phyloP scores from a whole-genome alignment of 139 green algal species.

The Picochlorum sp. region DNA sequence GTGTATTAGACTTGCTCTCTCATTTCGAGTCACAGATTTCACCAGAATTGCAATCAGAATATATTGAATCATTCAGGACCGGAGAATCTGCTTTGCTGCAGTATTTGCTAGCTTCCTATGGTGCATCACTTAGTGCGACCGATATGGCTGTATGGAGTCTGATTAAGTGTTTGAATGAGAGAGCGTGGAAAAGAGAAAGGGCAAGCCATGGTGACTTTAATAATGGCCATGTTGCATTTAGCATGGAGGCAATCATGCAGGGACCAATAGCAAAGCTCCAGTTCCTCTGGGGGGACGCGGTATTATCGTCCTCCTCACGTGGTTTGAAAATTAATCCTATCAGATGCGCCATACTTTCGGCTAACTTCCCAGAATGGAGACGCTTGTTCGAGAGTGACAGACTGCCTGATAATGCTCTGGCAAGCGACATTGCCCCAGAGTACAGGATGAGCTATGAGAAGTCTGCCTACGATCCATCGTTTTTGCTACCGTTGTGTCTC shows the following conservation, averaged over 20 bases:
- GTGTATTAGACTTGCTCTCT: no score
- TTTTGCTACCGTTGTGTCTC: conserved; percentile 39
- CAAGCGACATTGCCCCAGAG: background rate
- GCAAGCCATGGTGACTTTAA: no score
- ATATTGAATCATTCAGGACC: background rate
- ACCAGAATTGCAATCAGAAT: background rate
- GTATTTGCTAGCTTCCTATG: conserved; percentile 46
- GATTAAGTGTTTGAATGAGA: conserved; percentile 39
- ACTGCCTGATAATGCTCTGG: background rate
- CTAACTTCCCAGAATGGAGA: conserved; percentile 41
- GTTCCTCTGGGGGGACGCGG: background rate
- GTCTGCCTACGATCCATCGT: conserved; percentile 45
- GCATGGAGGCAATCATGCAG: no score
- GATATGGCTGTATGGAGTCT: conserved; percentile 46
- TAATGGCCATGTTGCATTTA: no score
- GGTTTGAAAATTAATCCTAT: conserved; percentile 16
- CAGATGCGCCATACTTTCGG: conserved; percentile 26
- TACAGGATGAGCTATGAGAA: conserved; percentile 1
- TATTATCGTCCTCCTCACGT: background rate
- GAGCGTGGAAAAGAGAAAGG: conserved; percentile 5
- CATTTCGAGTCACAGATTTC: background rate
- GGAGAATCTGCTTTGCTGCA: conserved; percentile 32
- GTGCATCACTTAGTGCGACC: conserved; percentile 26
- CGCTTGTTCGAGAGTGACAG: conserved; percentile 9
- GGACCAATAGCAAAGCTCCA: no score